phyloP scores from a whole-genome alignment of 2,329 filamentous ascomycete species.

The Cadophora sp. region DNA sequence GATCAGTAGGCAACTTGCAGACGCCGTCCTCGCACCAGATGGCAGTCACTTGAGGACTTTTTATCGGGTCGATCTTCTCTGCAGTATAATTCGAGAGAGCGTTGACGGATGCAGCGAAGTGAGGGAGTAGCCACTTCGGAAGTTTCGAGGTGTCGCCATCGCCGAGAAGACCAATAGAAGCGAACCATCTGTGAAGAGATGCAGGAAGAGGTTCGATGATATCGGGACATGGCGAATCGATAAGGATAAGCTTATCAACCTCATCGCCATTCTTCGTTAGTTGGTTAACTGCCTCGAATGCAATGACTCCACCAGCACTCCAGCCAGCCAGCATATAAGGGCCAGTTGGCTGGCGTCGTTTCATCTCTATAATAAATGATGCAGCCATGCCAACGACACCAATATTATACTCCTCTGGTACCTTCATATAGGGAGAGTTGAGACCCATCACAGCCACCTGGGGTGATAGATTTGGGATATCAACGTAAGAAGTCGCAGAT shows the following conservation, averaged over 20 bases:
- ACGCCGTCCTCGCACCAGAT: slow-evolving; percentile 80
- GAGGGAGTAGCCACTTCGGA: slow-evolving; percentile 75
- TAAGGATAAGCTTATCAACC: slow-evolving; percentile 66
- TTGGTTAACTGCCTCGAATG: slow-evolving; percentile 69
- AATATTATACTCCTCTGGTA: slow-evolving; percentile 68
- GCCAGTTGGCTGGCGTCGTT: slow-evolving; percentile 71
- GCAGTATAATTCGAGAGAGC: slow-evolving; percentile 76
- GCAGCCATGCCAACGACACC: slow-evolving; percentile 69
- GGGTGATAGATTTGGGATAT: slow-evolving; percentile 48
- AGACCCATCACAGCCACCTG: slow-evolving; percentile 61
- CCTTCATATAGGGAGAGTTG: slow-evolving; percentile 76
- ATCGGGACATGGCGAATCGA: slow-evolving; percentile 71
- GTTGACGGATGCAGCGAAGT: slow-evolving; percentile 73
- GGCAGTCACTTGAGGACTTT: slow-evolving; percentile 65
- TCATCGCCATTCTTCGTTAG: slow-evolving; percentile 62
- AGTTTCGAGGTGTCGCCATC: slow-evolving; percentile 64
- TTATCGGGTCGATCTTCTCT: slow-evolving; percentile 63
- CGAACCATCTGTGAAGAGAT: slow-evolving; percentile 64
- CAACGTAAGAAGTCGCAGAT: slow-evolving; percentile 45
- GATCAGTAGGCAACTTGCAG: slow-evolving; percentile 69
- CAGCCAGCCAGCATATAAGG: slow-evolving; percentile 75
- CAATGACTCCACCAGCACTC: slow-evolving; percentile 79
- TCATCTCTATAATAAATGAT: slow-evolving; percentile 73
- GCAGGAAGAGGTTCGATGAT: slow-evolving; percentile 72
- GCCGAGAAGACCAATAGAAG: slow-evolving; percentile 73